Conservation (phyloP, 176 grass and related monocot genomes). For the Thalia dealbata region DNA sequence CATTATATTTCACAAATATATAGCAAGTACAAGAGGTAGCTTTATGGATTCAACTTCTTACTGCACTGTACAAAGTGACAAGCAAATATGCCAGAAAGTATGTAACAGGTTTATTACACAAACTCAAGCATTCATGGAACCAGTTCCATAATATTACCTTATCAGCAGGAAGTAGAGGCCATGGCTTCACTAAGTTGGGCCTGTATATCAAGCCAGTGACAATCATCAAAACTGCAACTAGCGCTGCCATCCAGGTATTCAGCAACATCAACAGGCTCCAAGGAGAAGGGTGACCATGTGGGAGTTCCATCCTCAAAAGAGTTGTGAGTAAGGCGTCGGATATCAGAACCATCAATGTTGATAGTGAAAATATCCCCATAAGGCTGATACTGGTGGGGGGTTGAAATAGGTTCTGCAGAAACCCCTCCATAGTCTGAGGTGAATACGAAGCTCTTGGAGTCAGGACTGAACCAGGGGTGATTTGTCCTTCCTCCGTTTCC, state of each 20-base stretch:
- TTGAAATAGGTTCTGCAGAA: slow-evolving; percentile 81
- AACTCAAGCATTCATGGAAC: background rate
- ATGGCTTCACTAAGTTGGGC: background rate
- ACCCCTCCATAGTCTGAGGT: slow-evolving; percentile 71
- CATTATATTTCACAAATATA: too few species aligned
- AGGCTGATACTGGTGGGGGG: slow-evolving; percentile 81
- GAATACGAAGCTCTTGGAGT: slow-evolving; percentile 75
- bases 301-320: slow-evolving; percentile 91
- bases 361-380: slow-evolving; percentile 81
- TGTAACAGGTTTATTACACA: background rate
- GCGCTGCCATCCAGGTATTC: slow-evolving; percentile 45
- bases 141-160: background rate
- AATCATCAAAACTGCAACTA: slow-evolving; percentile 51
- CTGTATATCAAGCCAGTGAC: slow-evolving; percentile 59
- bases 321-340: slow-evolving; percentile 66
- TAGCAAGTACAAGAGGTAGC: too few species aligned
- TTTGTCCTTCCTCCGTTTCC: slow-evolving; percentile 57
- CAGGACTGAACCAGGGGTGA: slow-evolving; percentile 71
- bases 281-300: slow-evolving; percentile 45
- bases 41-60: too few species aligned
- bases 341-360: slow-evolving; percentile 46
- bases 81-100: too few species aligned
- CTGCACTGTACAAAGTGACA: too few species aligned
- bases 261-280: slow-evolving; percentile 42
- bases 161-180: background rate